A percentile compares a stretch with the other conserved stretches of the same genome.
Conservation (phyloP, 345 rosid genomes). For the Euphorbia tirucalli region DNA sequence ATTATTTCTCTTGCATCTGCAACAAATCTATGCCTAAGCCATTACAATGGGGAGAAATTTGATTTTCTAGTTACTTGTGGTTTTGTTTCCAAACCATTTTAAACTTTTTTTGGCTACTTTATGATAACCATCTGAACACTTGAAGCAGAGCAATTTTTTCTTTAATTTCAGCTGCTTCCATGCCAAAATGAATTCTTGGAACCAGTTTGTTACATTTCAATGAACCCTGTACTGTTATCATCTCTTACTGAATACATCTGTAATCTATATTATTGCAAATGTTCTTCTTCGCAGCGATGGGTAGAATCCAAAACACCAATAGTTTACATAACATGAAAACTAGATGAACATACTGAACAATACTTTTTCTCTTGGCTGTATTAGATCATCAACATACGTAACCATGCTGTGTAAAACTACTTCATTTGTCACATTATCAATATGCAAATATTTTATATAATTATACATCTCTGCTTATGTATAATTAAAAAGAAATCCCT, state of each 20-base stretch:
- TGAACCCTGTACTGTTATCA: neutral
- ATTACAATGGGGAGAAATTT: neutral
- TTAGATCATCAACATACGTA: neutral
- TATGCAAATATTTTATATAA: neutral
- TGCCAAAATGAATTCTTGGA: neutral
- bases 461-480: neutral
- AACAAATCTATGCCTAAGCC: neutral
- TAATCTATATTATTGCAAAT: neutral
- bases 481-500: constrained; percentile 1
- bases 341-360: neutral
- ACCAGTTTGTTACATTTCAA: neutral
- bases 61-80: neutral
- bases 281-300: neutral
- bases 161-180: neutral
- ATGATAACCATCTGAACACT: neutral
- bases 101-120: neutral
- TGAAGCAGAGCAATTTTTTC: neutral
- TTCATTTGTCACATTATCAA: neutral
- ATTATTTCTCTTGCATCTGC: neutral
- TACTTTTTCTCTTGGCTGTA: neutral
- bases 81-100: neutral
- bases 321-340: neutral
- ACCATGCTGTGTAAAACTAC: neutral
- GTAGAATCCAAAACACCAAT: neutral
- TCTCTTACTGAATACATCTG: neutral